Percentiles rank a stretch among this genome's conserved stretches.
Conservation (phyloP, 2,329 filamentous ascomycete species). For the Pseudocercospora pini-densiflorae region DNA sequence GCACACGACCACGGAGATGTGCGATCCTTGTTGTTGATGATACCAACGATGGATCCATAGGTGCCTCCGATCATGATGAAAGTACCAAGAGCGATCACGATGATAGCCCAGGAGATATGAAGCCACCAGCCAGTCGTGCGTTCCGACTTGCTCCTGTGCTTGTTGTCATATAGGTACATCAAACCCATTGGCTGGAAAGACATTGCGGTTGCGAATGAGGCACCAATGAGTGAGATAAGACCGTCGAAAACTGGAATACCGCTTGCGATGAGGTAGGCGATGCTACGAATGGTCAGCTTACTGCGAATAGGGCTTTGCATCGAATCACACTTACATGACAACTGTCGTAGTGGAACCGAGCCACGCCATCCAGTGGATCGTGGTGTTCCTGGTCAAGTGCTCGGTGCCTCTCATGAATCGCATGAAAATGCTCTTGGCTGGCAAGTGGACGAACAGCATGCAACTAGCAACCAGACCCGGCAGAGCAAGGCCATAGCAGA, state of each 20-base stretch:
- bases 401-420: constrained; percentile 33
- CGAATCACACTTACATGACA: constrained; percentile 10
- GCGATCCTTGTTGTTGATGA: constrained; percentile 38
- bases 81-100: constrained; percentile 43
- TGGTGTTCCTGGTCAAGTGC: constrained; percentile 32
- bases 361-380: constrained; percentile 32
- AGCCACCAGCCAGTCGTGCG: constrained; percentile 19
- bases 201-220: constrained; percentile 32
- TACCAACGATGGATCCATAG: constrained; percentile 49
- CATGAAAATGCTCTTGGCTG: constrained; percentile 38
- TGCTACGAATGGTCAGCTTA: neutral
- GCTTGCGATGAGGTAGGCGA: constrained; percentile 32
- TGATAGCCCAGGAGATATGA: constrained; percentile 27
- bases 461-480: constrained; percentile 34
- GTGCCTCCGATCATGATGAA: constrained; percentile 53
- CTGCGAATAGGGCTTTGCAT: neutral
- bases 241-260: constrained; percentile 34
- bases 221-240: constrained; percentile 34
- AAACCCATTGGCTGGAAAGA: constrained; percentile 42
- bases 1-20: constrained; percentile 31
- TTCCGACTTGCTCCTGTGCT: constrained; percentile 27
- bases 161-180: constrained; percentile 53
- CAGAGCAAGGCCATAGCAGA: constrained; percentile 48
- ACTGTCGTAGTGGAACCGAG: constrained; percentile 28
- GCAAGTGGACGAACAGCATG: constrained; percentile 37